phyloP scores from a whole-genome alignment of 768 basidiomycete species.

The Trametes cinnabarina region DNA sequence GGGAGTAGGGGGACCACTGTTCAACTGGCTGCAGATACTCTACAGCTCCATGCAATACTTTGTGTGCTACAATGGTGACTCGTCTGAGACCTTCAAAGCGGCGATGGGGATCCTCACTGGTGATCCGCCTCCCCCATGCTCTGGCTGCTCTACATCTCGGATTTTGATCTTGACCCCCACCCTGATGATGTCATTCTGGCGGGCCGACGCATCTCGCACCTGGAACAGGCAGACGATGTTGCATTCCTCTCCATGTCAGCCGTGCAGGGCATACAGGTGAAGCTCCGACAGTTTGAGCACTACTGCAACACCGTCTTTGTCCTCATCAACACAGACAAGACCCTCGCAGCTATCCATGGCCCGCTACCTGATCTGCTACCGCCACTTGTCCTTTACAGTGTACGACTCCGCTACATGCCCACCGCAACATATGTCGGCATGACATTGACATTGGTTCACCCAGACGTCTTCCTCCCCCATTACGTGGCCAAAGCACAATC shows the following conservation, averaged over 20 bases:
- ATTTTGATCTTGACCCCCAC: neutral
- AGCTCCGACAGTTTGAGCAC: neutral
- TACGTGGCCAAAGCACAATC: neutral
- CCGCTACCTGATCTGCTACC: neutral
- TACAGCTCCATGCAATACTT: neutral
- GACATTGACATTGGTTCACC: neutral
- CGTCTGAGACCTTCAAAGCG: constrained; percentile 3
- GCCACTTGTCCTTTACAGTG: too few species aligned
- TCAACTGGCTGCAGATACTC: constrained; percentile 5
- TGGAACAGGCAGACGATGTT: neutral
- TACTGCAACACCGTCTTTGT: neutral
- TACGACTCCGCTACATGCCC: neutral
- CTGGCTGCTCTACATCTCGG: neutral
- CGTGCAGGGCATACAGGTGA: neutral
- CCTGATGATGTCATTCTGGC: neutral
- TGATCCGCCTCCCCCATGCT: constrained; percentile 21
- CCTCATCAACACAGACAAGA: neutral
- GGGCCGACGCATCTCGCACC: neutral
- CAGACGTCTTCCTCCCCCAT: constrained; percentile 3
- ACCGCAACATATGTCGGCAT: neutral
- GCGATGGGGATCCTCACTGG: constrained; percentile 20
- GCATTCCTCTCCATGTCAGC: neutral
- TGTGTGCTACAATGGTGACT: constrained; percentile 7
- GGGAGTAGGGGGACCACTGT: constrained; percentile 22
- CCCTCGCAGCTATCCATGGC: neutral